phyloP scores from a whole-genome alignment of 768 basidiomycete genomes.

The Daedaleopsis sinensis region DNA sequence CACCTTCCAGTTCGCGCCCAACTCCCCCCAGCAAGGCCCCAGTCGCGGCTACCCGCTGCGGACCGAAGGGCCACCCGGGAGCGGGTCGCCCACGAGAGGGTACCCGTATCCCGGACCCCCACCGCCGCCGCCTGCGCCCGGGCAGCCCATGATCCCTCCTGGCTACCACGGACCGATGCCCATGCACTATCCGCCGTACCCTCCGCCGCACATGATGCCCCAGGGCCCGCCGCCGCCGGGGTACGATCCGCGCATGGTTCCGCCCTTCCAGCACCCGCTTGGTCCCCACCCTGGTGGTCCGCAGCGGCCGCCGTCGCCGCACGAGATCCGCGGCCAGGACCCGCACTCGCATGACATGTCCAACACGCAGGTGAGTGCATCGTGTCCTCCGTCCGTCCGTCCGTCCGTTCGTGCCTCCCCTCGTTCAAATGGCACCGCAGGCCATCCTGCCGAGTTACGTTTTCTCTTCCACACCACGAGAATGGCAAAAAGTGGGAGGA shows the following conservation, averaged over 20 bases:
- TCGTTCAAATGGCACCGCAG: too few species aligned
- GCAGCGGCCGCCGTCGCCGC: constrained; percentile 29
- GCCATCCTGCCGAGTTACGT: too few species aligned
- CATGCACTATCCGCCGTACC: constrained; percentile 46
- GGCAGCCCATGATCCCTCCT: constrained; percentile 43
- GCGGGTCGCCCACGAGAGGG: constrained; percentile 35
- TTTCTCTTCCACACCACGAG: too few species aligned
- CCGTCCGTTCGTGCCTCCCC: not conserved
- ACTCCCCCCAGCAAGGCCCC: constrained; percentile 23
- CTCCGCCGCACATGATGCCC: constrained; percentile 46
- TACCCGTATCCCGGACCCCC: constrained; percentile 36
- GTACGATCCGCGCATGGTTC: constrained; percentile 47
- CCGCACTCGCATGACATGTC: constrained; percentile 82
- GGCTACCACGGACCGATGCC: constrained; percentile 53
- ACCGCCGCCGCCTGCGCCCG: constrained; percentile 27
- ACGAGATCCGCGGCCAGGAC: constrained; percentile 71
- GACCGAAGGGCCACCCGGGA: constrained; percentile 23
- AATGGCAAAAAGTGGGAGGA: too few species aligned
- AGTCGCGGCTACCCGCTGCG: constrained; percentile 28
- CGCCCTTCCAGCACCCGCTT: constrained; percentile 42
- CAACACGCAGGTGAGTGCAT: constrained; percentile 53
- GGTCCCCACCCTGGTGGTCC: constrained; percentile 35
- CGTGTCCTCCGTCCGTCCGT: not conserved
- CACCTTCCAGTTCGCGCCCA: constrained; percentile 33
- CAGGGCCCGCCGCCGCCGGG: constrained; percentile 37